Conservation (phyloP, 345 rosid species). For the Erodium maritimum region DNA sequence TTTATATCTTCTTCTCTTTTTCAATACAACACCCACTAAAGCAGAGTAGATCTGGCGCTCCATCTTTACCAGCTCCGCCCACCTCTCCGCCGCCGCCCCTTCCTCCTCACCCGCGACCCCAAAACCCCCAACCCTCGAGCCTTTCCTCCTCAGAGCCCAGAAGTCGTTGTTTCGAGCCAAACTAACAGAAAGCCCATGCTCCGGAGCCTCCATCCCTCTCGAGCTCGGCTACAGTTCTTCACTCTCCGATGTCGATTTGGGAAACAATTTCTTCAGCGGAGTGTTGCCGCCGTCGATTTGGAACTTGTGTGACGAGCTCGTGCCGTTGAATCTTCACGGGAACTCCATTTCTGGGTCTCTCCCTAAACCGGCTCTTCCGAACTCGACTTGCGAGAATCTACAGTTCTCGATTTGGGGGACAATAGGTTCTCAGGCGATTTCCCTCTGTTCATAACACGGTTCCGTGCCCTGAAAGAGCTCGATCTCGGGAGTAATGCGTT, state of each 20-base stretch:
- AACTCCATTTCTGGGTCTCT: conserved; percentile 54
- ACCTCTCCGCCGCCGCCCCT: no score
- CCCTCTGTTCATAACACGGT: conserved; percentile 59
- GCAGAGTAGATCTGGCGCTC: no score
- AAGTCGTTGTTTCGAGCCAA: no score
- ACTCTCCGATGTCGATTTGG: conserved; percentile 67
- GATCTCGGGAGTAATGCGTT: conserved; percentile 70
- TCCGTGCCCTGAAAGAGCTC: conserved; percentile 54
- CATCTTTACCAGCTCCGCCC: no score
- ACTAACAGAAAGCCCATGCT: no score
- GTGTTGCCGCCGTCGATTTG: conserved; percentile 74
- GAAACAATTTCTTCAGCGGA: conserved; percentile 48
- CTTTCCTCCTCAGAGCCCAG: no score
- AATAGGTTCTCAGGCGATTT: conserved; percentile 73
- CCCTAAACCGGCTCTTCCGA: conserved; percentile 78
- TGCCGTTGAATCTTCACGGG: conserved; percentile 51
- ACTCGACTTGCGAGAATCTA: conserved; percentile 53
- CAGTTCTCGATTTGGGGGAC: conserved; percentile 68
- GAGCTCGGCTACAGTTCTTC: conserved; percentile 92
- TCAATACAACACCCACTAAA: no score
- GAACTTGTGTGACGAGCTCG: conserved; percentile 80
- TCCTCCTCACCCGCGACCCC: no score
- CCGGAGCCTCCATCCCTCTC: conserved; percentile 61
- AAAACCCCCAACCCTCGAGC: no score
- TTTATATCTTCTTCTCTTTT: no score